Evolutionary conservation across 106 monocot species (phyloP), one percentile per base, ranked within the genome.

Genomic region (Ottelia alismoides): DNA sequence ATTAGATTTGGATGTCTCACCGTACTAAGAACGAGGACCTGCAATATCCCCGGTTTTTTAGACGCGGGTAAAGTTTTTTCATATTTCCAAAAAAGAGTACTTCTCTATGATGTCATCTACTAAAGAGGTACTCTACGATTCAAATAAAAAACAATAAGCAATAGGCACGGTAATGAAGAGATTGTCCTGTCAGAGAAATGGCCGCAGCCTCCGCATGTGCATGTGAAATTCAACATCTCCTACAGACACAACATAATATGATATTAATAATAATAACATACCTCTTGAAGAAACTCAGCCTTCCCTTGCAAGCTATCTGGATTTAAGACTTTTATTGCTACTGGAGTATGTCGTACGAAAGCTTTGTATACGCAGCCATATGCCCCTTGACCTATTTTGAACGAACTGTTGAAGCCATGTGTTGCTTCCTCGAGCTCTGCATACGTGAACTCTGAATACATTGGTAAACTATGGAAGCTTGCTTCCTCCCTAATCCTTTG

Each of bases 1-100:
- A 85, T 70, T 50, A 85, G 69, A 63, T 85, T 57, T 57, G 76
- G 85, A 50, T 85, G 85, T 48, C 80, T 76, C 57, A 73, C 50
- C 32, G 27, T 62, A 31, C 75, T 57, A 2, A 84, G 69, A 53
- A 66, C 40, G 12, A 69, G 45, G 3, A 76, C 59, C 85, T 43
- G 40, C 10, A 43, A 43, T 16, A 43, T 43, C 6, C 6, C 40
- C 40, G 16, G 40, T 7, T 7, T 79, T 49, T 52, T 58, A 83
- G 16, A 43, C 40, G 40, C 6, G 6, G 40, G 6, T 16, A 43
- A 43, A 43, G 16, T n/a, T n/a, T n/a, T n/a, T n/a, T n/a, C n/a
- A n/a, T n/a, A n/a, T n/a, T n/a, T n/a, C n/a, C n/a, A n/a, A n/a
- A n/a, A n/a, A n/a, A n/a, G n/a, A n/a, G n/a, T n/a, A n/a, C n/a